Conservation (phyloP, 1,139 yeast species). For the Wickerhamomyces sp. region DNA sequence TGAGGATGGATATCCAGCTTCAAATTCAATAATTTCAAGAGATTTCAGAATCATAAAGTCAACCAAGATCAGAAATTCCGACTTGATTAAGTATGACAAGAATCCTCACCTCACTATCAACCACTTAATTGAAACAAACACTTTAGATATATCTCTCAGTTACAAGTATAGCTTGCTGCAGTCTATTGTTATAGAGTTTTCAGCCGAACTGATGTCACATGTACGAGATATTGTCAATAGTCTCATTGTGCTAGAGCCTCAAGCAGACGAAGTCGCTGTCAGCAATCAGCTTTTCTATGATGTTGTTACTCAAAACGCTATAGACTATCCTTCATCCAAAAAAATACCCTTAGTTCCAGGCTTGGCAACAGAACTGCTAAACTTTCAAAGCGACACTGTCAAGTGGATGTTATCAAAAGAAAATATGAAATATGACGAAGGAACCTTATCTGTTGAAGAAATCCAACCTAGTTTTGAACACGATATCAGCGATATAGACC, state of each 20-base stretch:
- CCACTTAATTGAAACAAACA: background rate
- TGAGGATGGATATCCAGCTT: too few relatives aligned
- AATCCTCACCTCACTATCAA: constrained; percentile 5
- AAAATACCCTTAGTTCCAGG: constrained; percentile 31
- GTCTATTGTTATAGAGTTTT: constrained; percentile 7
- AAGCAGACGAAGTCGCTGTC: background rate
- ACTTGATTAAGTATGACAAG: constrained; percentile 1
- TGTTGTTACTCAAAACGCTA: constrained; percentile 27
- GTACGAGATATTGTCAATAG: constrained; percentile 4
- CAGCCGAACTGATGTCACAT: background rate
- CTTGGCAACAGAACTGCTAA: constrained; percentile 44
- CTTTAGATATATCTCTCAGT: background rate
- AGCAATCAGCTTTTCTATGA: constrained; percentile 28
- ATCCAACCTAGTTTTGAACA: constrained; percentile 2
- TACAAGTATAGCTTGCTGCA: constrained; percentile 10
- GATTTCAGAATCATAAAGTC: constrained; percentile 4
- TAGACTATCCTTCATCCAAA: constrained; percentile 9
- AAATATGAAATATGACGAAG: constrained; percentile 39
- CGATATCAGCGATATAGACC: constrained; percentile 9
- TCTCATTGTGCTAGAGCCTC: background rate
- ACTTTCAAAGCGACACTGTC: constrained; percentile 61
- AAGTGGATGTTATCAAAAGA: constrained; percentile 63
- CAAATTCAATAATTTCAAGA: background rate
- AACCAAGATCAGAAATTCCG: background rate
- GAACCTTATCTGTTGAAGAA: constrained; percentile 19